Conservation (phyloP, 148 eudicot genomes). For the Gaultheria prostrata region DNA sequence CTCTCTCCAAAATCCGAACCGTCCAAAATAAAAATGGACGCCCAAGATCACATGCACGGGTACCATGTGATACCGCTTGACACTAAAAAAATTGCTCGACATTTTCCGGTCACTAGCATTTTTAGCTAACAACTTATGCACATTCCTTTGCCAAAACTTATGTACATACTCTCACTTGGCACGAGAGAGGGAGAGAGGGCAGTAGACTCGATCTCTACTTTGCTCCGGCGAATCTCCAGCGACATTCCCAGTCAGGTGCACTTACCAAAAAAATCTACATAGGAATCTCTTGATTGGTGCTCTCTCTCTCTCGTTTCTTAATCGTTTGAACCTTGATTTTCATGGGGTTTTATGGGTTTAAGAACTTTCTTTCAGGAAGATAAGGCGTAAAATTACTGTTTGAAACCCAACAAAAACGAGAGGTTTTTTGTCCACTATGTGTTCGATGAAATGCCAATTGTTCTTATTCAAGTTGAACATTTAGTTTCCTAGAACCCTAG, state of each 20-base stretch:
- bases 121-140: too few relatives aligned
- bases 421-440: neutral
- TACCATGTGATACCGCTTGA: too few relatives aligned
- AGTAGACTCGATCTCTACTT: neutral
- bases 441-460: constrained; percentile 15
- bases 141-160: too few relatives aligned
- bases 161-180: neutral
- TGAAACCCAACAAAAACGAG: neutral
- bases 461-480: neutral
- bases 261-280: neutral
- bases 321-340: neutral
- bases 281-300: neutral
- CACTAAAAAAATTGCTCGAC: too few relatives aligned
- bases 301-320: neutral
- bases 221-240: neutral
- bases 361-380: neutral
- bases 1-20: too few relatives aligned
- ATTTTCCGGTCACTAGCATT: too few relatives aligned
- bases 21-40: too few relatives aligned
- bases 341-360: neutral
- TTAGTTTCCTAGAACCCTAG: neutral
- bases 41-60: too few relatives aligned
- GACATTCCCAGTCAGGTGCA: neutral
- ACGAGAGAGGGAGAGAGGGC: neutral
- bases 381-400: neutral